phyloP scores from a whole-genome alignment of 805 yeast genomes.

The Pichia occidentalis region DNA sequence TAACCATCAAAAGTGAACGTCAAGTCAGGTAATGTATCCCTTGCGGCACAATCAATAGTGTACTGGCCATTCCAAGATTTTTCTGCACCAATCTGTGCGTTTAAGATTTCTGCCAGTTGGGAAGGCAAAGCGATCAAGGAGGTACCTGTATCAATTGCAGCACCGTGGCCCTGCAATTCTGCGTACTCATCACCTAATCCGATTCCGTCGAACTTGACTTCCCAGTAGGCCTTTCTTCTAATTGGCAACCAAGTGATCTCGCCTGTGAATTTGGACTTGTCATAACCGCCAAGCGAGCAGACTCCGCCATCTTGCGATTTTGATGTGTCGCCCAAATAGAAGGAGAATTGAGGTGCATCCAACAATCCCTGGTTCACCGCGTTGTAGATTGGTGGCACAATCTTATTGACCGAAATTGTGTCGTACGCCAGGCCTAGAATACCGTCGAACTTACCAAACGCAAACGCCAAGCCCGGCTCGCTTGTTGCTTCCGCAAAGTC shows the following conservation, averaged over 20 bases:
- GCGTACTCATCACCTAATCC: conserved; percentile 92
- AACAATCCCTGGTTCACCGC: conserved; percentile 77
- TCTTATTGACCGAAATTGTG: conserved; percentile 78
- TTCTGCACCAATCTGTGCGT: conserved; percentile 93
- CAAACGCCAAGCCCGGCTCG: conserved; percentile 97
- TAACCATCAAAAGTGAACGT: conserved; percentile 85
- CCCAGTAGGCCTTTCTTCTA: conserved; percentile 99
- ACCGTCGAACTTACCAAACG: conserved; percentile 98
- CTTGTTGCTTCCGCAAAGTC: conserved; percentile 95
- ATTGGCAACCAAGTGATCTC: conserved; percentile 93
- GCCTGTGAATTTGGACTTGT: conserved; percentile 68
- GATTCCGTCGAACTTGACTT: conserved; percentile 86
- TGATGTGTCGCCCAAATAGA: conserved; percentile 77
- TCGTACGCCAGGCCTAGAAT: conserved; percentile 92
- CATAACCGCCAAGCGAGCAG: conserved; percentile 94
- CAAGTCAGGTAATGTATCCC: conserved; percentile 83
- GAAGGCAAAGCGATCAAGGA: conserved; percentile 93
- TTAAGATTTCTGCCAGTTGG: conserved; percentile 90
- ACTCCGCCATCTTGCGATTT: conserved; percentile 76
- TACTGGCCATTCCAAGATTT: conserved; percentile 98
- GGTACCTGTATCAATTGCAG: conserved; percentile 98
- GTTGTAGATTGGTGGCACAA: conserved; percentile 91
- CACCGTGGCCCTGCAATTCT: conserved; percentile 75
- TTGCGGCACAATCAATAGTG: conserved; percentile 79
- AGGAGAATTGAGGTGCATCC: conserved; percentile 81